These are phyloP conservation scores for Pestalotiopsis sp. DNA, from an alignment of 2,329 filamentous ascomycete species.

Conservation along the genomic window DNA sequence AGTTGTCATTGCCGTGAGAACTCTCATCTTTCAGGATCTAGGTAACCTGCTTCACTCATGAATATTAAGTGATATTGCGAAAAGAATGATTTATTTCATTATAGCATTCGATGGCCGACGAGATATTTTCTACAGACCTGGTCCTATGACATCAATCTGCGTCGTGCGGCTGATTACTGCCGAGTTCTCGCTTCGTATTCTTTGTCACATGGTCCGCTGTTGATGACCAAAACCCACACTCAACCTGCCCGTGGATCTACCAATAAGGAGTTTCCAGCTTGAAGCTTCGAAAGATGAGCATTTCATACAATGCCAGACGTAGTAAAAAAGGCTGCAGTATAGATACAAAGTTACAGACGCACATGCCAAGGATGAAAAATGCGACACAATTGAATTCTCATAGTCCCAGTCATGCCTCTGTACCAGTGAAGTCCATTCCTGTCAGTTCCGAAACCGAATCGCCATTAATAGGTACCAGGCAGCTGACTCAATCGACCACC, in stretches of 20 bases:
- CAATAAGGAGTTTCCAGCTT: background rate
- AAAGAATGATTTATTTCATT: no score
- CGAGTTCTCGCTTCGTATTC: background rate
- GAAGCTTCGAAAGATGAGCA: no score
- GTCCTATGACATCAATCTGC: background rate
- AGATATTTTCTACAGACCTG: background rate
- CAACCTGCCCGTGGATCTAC: background rate
- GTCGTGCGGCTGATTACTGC: background rate
- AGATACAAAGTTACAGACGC: no score
- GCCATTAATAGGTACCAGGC: background rate
- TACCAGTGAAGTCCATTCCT: no score
- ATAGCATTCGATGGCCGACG: no score
- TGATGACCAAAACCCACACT: background rate
- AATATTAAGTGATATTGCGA: no score
- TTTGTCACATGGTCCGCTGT: background rate
- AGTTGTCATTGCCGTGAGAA: background rate
- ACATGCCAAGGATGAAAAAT: no score
- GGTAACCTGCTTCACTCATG: background rate
- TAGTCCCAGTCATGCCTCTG: no score
- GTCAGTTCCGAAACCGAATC: no score
- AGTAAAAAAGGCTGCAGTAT: no score
- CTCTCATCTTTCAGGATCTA: background rate
- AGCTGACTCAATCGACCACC: conserved; percentile 10
- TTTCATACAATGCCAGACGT: no score
- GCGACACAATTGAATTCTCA: no score